A percentile compares a stretch with the other conserved stretches of the same genome.
phyloP scores from a whole-genome alignment of 768 basidiomycete genomes.

The Pisolithus microcarpus region DNA sequence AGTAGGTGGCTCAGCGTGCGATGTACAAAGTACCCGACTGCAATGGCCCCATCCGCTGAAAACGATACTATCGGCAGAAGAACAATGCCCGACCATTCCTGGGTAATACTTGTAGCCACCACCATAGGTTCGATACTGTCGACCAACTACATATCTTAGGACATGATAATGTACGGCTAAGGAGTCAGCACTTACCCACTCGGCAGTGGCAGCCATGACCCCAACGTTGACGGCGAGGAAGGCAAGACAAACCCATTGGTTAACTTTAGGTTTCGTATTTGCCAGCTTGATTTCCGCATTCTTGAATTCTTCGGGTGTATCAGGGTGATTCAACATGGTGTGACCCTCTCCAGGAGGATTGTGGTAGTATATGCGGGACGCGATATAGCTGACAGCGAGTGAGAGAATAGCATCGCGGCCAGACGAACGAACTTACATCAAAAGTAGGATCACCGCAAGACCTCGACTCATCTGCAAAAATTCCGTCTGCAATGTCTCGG shows the following conservation, averaged over 20 bases:
- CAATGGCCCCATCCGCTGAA: constrained; percentile 60
- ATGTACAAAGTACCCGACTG: constrained; percentile 44
- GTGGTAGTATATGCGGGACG: constrained; percentile 62
- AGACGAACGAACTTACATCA: constrained; percentile 37
- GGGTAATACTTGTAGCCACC: constrained; percentile 33
- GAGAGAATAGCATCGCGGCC: background rate
- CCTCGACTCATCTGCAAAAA: constrained; percentile 63
- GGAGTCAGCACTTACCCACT: constrained; percentile 44
- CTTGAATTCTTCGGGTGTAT: constrained; percentile 35
- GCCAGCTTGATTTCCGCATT: constrained; percentile 26
- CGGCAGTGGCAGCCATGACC: constrained; percentile 62
- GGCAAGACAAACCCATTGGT: constrained; percentile 53
- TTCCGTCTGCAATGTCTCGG: constrained; percentile 32
- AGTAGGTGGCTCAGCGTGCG: background rate
- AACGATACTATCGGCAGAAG: constrained; percentile 69
- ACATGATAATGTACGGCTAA: background rate
- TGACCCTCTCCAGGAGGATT: constrained; percentile 60
- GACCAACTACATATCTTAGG: constrained; percentile 41
- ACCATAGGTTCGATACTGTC: constrained; percentile 55
- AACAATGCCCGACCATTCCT: constrained; percentile 66
- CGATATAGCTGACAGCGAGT: constrained; percentile 43
- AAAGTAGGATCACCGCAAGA: constrained; percentile 52
- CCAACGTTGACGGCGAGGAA: constrained; percentile 47
- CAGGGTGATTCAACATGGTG: constrained; percentile 32
- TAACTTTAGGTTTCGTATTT: constrained; percentile 45